Percentiles rank a stretch among this genome's conserved stretches.
Evolutionary conservation across 129 eudicot species (phyloP).

Genomic region (Centrapalus pauciflorus): DNA sequence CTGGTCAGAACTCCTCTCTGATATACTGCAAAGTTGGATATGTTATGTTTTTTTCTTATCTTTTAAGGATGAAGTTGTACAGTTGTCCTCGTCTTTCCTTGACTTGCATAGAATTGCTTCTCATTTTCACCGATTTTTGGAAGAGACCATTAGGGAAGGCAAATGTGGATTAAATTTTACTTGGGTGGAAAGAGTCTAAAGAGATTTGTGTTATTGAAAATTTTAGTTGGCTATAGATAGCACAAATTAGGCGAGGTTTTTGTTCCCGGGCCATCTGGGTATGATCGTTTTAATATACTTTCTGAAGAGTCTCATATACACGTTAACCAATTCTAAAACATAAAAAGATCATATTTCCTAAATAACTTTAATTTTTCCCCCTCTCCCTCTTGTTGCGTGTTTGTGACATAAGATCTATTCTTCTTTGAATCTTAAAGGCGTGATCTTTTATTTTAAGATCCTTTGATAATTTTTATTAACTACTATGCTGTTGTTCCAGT

Average conservation of each 20-base stretch:
- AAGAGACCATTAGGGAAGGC: background rate
- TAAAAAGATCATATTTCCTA: background rate
- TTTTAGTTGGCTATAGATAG: background rate
- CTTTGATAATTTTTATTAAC: background rate
- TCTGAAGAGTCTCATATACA: background rate
- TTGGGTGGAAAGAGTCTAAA: background rate
- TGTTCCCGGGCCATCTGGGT: background rate
- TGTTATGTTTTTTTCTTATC: background rate
- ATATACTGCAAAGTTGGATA: background rate
- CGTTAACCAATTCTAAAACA: background rate
- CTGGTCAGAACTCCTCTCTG: conserved; percentile 51
- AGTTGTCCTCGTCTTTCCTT: background rate
- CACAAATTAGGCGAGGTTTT: background rate
- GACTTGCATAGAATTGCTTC: background rate
- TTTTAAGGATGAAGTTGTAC: background rate
- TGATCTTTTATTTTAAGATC: background rate
- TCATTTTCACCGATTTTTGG: background rate
- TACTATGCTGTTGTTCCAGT: conserved; percentile 45
- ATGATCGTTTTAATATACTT: background rate
- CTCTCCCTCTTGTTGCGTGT: background rate
- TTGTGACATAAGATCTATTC: background rate
- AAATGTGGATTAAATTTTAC: background rate
- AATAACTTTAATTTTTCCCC: background rate
- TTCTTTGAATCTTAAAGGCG: background rate
- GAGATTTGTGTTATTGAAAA: background rate